Conservation (phyloP, 345 rosid species). For the Bruguiera gymnorhiza region DNA sequence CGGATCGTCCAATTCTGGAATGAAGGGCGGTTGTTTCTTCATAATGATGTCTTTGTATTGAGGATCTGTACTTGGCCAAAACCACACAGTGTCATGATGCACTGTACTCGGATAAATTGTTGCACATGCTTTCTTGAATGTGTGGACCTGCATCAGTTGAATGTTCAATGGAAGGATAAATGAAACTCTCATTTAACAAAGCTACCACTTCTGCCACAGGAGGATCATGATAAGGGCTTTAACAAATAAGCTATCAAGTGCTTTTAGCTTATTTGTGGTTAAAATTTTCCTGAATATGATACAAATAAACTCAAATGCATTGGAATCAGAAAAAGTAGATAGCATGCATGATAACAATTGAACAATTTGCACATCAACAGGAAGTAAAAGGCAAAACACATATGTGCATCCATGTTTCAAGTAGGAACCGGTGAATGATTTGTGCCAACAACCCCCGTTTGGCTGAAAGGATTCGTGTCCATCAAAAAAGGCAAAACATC, state of each 20-base stretch:
- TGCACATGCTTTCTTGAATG: slow-evolving; percentile 76
- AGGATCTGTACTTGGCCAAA: slow-evolving; percentile 81
- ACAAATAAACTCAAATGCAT: no score
- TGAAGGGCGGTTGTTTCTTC: slow-evolving; percentile 61
- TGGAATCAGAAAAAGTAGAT: no score
- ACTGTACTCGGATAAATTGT: slow-evolving; percentile 70
- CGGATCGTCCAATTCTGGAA: slow-evolving; percentile 72
- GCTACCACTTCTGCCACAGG: not conserved
- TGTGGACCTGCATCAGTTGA: slow-evolving; percentile 47
- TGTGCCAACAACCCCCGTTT: no score
- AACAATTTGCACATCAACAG: not conserved
- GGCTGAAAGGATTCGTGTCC: no score
- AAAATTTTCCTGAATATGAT: no score
- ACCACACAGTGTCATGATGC: slow-evolving; percentile 78
- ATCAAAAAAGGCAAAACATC: no score
- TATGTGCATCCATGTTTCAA: not conserved
- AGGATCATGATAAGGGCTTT: no score
- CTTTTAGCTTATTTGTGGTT: no score
- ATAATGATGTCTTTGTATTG: slow-evolving; percentile 57
- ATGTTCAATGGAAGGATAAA: not conserved
- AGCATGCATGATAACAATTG: no score
- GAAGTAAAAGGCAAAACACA: not conserved
- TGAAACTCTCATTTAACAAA: not conserved
- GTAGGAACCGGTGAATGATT: no score
- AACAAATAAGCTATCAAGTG: no score